A percentile compares a stretch with the other conserved stretches of the same genome.
These are phyloP conservation scores for Pythium myriotylum DNA, from an alignment of 352 stramenopile species.

Conservation along the genomic window DNA sequence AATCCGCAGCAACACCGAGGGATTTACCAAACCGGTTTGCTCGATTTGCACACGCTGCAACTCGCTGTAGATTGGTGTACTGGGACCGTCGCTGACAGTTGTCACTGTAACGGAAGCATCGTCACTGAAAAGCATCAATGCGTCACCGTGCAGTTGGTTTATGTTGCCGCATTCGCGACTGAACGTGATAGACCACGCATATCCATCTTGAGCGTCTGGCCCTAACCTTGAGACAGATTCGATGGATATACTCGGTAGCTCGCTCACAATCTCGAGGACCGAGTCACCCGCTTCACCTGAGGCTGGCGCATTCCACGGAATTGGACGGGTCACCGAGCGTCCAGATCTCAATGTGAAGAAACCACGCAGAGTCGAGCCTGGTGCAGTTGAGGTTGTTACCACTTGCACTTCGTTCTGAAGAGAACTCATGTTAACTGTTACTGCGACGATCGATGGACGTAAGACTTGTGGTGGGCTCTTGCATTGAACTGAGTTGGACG, in stretches of 20 bases:
- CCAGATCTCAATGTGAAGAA: conserved; percentile 34
- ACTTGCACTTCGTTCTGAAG: conserved; percentile 33
- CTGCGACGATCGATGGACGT: conserved; percentile 24
- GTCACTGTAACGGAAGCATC: conserved; percentile 26
- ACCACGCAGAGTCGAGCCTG: conserved; percentile 18
- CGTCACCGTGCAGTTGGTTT: conserved; percentile 25
- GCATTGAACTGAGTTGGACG: conserved; percentile 26
- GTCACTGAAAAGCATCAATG: conserved; percentile 25
- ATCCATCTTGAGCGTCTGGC: conserved; percentile 37
- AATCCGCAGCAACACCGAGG: conserved; percentile 21
- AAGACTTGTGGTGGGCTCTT: conserved; percentile 24
- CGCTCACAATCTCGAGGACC: conserved; percentile 31
- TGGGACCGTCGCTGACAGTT: conserved; percentile 31
- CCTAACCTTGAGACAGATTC: conserved; percentile 33
- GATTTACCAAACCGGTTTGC: conserved; percentile 15
- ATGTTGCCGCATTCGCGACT: conserved; percentile 34
- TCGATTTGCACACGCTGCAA: conserved; percentile 24
- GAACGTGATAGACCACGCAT: conserved; percentile 49
- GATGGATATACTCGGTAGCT: conserved; percentile 26
- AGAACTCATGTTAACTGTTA: conserved; percentile 21
- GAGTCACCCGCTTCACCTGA: conserved; percentile 27
- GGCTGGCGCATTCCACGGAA: conserved; percentile 34
- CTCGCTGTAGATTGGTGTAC: conserved; percentile 21
- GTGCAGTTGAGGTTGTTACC: conserved; percentile 22
- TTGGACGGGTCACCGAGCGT: conserved; percentile 18